Conservation (phyloP, 495 filamentous ascomycete species). For the Podospora appendiculata region DNA sequence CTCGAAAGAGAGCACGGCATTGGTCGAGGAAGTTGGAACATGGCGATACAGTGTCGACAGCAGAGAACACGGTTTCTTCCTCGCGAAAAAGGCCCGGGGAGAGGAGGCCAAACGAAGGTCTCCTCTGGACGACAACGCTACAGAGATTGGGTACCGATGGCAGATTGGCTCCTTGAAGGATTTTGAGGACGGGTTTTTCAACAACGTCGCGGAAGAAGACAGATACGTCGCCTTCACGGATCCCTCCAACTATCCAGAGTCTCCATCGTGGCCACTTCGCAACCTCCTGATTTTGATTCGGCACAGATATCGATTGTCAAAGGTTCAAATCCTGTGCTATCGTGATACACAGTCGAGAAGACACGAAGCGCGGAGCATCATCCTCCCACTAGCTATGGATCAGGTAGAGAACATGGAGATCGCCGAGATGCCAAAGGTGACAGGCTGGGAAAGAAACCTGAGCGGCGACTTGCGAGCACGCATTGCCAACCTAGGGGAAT, state of each 20-base stretch:
- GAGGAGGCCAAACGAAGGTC: slow-evolving; percentile 20
- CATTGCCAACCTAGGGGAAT: slow-evolving; percentile 72
- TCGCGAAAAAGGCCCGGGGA: slow-evolving; percentile 64
- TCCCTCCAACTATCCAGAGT: slow-evolving; percentile 77
- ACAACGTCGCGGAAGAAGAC: slow-evolving; percentile 56
- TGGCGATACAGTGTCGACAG: slow-evolving; percentile 77
- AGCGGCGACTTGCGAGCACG: slow-evolving; percentile 67
- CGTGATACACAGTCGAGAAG: slow-evolving; percentile 69
- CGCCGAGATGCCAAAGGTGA: slow-evolving; percentile 69
- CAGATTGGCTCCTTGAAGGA: slow-evolving; percentile 61
- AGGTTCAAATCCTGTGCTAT: slow-evolving; percentile 84
- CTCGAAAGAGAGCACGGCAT: slow-evolving; percentile 56
- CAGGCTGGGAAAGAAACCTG: slow-evolving; percentile 87
- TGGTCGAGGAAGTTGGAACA: slow-evolving; percentile 73
- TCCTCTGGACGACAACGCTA: slow-evolving; percentile 24
- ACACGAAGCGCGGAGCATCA: slow-evolving; percentile 71
- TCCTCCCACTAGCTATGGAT: slow-evolving; percentile 60
- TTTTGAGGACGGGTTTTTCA: slow-evolving; percentile 86
- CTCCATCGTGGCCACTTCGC: slow-evolving; percentile 86
- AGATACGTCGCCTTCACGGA: slow-evolving; percentile 82
- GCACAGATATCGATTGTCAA: slow-evolving; percentile 67
- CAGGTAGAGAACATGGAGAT: slow-evolving; percentile 27
- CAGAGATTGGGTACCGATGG: slow-evolving; percentile 59
- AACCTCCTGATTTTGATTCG: slow-evolving; percentile 84
- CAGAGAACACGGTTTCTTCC: slow-evolving; percentile 86